Conservation (phyloP, 2,329 filamentous ascomycete genomes). For the Exophiala sp. region DNA sequence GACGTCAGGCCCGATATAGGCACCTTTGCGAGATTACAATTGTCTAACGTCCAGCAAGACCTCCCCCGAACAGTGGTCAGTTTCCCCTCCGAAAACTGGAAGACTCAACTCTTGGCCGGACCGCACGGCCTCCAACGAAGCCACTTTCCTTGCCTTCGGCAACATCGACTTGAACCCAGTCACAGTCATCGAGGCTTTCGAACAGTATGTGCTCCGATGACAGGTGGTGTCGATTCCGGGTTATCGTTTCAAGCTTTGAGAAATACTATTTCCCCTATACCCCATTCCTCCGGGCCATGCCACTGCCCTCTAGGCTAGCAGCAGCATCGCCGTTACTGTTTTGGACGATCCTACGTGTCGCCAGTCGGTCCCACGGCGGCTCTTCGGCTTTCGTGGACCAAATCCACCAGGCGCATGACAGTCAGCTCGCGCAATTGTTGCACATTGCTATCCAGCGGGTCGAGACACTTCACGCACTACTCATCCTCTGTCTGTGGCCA, state of each 20-base stretch:
- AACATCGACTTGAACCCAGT: no score
- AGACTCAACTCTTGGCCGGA: no score
- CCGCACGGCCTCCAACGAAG: no score
- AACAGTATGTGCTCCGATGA: neutral
- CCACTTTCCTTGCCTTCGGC: no score
- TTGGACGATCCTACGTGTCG: slow-evolving; percentile 3
- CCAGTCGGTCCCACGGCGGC: neutral
- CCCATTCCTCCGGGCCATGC: neutral
- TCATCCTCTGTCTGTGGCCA: slow-evolving; percentile 5
- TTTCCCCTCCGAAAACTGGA: no score
- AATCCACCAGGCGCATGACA: no score
- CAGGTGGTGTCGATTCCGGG: no score
- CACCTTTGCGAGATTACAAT: no score
- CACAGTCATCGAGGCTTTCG: neutral
- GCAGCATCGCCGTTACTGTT: neutral
- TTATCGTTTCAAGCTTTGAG: neutral
- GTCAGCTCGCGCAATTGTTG: neutral
- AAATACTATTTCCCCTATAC: neutral
- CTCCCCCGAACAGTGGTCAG: no score
- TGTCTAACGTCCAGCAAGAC: no score
- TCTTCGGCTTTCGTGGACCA: no score
- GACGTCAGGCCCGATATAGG: neutral
- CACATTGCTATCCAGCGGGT: slow-evolving; percentile 2
- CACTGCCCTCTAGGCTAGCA: neutral
- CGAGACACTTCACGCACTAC: slow-evolving; percentile 1